These are phyloP conservation scores for Cyanodermella asteris DNA, from an alignment of 2,329 filamentous ascomycete genomes.

Conservation along the genomic window DNA sequence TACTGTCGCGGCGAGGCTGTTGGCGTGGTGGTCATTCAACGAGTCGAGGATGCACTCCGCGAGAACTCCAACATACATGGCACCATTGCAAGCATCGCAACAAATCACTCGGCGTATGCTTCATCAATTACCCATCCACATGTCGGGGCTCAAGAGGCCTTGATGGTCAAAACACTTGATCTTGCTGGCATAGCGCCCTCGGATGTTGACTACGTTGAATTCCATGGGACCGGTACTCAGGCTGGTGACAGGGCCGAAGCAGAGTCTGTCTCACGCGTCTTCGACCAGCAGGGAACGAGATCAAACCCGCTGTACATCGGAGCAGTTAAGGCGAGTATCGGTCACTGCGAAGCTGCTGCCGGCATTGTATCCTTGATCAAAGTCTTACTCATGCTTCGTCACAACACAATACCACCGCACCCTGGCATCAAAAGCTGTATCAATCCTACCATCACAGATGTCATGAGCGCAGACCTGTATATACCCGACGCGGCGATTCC, in stretches of 20 bases:
- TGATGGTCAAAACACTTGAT: conserved; percentile 6
- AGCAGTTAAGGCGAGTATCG: conserved; percentile 7
- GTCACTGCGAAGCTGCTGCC: conserved; percentile 8
- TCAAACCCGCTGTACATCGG: conserved; percentile 6
- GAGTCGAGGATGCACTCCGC: conserved; percentile 11
- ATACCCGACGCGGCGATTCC: too few species aligned
- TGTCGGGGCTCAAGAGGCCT: conserved; percentile 8
- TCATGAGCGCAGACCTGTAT: too few species aligned
- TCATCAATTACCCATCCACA: conserved; percentile 10
- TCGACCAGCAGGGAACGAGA: too few species aligned
- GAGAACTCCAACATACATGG: conserved; percentile 14
- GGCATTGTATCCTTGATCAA: conserved; percentile 31
- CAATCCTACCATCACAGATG: too few species aligned
- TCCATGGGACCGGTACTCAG: conserved; percentile 12
- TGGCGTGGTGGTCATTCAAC: conserved; percentile 11
- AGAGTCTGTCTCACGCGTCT: conserved; percentile 6
- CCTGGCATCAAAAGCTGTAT: conserved; percentile 36
- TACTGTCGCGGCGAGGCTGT: conserved; percentile 13
- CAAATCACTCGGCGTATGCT: conserved; percentile 10
- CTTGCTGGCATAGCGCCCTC: not conserved
- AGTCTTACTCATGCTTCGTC: conserved; percentile 38
- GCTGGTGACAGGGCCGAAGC: conserved; percentile 11
- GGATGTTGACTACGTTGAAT: conserved; percentile 2
- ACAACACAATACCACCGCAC: conserved; percentile 38
- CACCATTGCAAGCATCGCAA: conserved; percentile 11